A percentile compares a stretch with the other conserved stretches of the same genome.
Evolutionary conservation across 2,329 filamentous ascomycete genomes (phyloP).

Genomic region (Ceratocystis diversiconidia): DNA sequence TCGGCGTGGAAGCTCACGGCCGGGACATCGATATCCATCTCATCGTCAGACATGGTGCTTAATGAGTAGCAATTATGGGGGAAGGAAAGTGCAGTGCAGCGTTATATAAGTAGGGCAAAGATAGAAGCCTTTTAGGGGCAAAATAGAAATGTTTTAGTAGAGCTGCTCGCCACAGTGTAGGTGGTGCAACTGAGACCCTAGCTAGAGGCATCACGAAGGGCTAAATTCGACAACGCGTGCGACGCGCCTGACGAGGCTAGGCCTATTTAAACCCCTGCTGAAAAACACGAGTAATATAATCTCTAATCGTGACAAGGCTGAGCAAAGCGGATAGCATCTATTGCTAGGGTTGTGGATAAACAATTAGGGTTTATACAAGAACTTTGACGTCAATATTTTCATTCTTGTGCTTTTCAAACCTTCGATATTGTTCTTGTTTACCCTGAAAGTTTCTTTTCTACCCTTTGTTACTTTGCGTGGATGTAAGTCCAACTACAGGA

Average conservation of each 20-base stretch:
- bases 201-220: neutral
- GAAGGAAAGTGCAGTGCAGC: neutral
- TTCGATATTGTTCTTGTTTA: neutral
- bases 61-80: neutral
- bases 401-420: neutral
- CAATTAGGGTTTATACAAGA: neutral
- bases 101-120: neutral
- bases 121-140: neutral
- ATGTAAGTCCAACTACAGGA: neutral
- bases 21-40: conserved; percentile 46
- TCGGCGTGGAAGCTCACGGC: conserved; percentile 56
- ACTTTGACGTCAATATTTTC: neutral
- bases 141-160: neutral
- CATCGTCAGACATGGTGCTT: conserved; percentile 43
- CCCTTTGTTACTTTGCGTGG: neutral
- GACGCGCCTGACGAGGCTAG: conserved; percentile 9
- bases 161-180: neutral
- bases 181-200: neutral
- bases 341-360: neutral
- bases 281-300: neutral
- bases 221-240: conserved; percentile 2
- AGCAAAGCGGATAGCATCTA: neutral
- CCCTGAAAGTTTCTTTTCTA: neutral
- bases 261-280: conserved; percentile 3
- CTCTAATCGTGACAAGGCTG: neutral